Conservation (phyloP, 495 filamentous ascomycete genomes). For the Staphylotrichum longicolle region DNA sequence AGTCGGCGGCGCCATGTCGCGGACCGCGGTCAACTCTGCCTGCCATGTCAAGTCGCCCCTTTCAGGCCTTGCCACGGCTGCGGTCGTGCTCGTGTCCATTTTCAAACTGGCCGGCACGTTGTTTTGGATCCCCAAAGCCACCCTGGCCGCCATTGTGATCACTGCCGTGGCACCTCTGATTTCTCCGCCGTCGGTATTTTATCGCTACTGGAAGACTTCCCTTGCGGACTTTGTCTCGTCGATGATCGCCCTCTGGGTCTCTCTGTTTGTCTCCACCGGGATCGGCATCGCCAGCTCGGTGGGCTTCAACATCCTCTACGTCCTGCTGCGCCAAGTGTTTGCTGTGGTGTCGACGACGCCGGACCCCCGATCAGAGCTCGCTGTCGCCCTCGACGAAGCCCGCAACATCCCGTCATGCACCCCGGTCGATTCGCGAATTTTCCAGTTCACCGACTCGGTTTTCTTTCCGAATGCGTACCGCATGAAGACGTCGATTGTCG, state of each 20-base stretch:
- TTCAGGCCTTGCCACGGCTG: no score
- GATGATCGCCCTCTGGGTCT: slow-evolving; percentile 51
- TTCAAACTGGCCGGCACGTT: no score
- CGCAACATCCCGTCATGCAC: slow-evolving; percentile 19
- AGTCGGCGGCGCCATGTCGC: no score
- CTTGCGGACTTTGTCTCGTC: slow-evolving; percentile 49
- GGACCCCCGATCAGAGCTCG: slow-evolving; percentile 21
- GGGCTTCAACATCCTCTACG: slow-evolving; percentile 47
- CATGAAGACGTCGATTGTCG: slow-evolving; percentile 40
- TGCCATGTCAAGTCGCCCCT: no score
- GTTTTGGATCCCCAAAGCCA: no score
- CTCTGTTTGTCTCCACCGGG: slow-evolving; percentile 50
- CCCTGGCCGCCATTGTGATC: slow-evolving; percentile 19
- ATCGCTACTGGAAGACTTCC: slow-evolving; percentile 48
- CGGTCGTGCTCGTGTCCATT: no score
- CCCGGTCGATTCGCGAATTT: slow-evolving; percentile 41
- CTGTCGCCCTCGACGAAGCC: slow-evolving; percentile 19
- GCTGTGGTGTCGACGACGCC: slow-evolving; percentile 27
- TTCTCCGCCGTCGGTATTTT: slow-evolving; percentile 41
- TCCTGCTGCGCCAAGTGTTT: slow-evolving; percentile 46
- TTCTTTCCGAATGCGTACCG: slow-evolving; percentile 52
- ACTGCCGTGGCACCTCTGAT: slow-evolving; percentile 50
- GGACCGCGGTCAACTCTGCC: no score
- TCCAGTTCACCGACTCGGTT: slow-evolving; percentile 43
- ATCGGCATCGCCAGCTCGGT: slow-evolving; percentile 48